These are phyloP conservation scores for Eucalyptus albens DNA, from an alignment of 345 rosid species.

Conservation along the genomic window DNA sequence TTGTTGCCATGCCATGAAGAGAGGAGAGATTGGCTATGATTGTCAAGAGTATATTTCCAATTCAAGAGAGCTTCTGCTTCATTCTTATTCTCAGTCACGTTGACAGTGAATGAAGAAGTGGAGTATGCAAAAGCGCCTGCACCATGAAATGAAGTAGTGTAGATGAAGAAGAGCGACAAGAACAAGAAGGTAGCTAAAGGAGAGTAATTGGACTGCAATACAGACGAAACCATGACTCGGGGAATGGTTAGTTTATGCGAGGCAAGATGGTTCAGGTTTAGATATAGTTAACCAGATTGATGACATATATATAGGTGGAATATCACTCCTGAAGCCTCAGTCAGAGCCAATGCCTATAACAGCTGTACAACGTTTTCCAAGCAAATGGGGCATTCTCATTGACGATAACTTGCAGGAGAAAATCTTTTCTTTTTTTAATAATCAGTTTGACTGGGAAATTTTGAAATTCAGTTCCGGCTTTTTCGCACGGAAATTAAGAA, in stretches of 20 bases:
- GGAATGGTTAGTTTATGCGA: background rate
- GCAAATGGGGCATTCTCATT: background rate
- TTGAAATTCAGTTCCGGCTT: too few species aligned
- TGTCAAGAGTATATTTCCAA: background rate
- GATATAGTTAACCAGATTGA: background rate
- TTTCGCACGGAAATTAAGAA: fast-evolving
- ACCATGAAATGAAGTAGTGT: background rate
- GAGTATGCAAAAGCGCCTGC: background rate
- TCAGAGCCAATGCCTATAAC: fast-evolving
- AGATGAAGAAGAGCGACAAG: background rate
- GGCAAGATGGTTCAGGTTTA: background rate
- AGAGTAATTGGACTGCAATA: background rate
- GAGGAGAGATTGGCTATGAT: background rate
- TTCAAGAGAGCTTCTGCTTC: background rate
- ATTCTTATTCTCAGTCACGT: too few species aligned
- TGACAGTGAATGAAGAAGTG: background rate
- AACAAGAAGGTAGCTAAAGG: background rate
- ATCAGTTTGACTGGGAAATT: too few species aligned
- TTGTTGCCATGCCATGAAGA: background rate
- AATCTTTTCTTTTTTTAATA: too few species aligned
- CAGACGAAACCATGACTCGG: background rate
- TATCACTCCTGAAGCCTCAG: background rate
- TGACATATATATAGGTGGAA: background rate
- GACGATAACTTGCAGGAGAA: too few species aligned
- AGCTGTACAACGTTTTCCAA: background rate